Conservation (phyloP, 2,329 filamentous ascomycete species). For the Cryphonectria radicalis region DNA sequence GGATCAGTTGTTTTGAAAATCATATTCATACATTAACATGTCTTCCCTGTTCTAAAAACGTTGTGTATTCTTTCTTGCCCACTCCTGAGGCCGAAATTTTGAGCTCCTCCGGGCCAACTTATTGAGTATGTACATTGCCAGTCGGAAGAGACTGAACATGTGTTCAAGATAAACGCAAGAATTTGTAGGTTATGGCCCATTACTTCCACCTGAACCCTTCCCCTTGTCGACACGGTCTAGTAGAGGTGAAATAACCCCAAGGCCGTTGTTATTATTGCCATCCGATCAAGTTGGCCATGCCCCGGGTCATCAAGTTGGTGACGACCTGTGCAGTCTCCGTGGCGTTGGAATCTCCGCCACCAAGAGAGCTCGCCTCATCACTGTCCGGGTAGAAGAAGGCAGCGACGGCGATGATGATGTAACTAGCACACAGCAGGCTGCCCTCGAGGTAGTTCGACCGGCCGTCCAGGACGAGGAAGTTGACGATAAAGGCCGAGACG, state of each 20-base stretch:
- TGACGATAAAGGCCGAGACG: constrained; percentile 82
- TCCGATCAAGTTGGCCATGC: constrained; percentile 13
- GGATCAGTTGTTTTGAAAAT: not conserved
- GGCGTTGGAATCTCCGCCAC: constrained; percentile 29
- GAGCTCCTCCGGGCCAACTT: not conserved
- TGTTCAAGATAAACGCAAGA: not conserved
- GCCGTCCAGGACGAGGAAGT: constrained; percentile 84
- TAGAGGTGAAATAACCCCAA: not conserved
- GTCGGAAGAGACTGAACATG: not conserved
- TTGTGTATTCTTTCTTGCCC: not conserved
- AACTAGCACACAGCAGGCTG: constrained; percentile 67
- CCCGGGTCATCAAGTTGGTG: constrained; percentile 14
- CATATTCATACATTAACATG: not conserved
- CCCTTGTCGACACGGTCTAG: not conserved
- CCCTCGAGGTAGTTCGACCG: constrained; percentile 88
- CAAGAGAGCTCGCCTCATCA: constrained; percentile 47
- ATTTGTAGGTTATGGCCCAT: not conserved
- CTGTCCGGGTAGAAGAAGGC: constrained; percentile 68
- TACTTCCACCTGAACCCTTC: not conserved
- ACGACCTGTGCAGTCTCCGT: constrained; percentile 11
- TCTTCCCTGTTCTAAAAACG: not conserved
- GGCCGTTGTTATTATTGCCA: constrained; percentile 12
- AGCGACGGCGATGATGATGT: constrained; percentile 69
- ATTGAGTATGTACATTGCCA: not conserved
- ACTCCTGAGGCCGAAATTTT: not conserved